phyloP scores from a whole-genome alignment of 371 early-diverging fungal genomes.

The Rhizopus delemar region DNA sequence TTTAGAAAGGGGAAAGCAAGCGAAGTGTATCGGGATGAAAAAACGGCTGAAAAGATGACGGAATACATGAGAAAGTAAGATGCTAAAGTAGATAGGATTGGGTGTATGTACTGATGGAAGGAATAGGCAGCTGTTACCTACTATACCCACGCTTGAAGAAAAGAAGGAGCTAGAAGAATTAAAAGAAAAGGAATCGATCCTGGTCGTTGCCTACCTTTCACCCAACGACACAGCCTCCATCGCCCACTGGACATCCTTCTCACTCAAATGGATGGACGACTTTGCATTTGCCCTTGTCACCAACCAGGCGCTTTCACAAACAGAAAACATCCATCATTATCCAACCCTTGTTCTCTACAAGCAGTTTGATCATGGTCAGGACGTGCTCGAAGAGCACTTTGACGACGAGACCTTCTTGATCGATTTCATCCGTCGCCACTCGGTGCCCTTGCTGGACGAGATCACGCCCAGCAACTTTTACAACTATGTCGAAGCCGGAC shows the following conservation, averaged over 20 bases:
- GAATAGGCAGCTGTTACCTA: conserved; percentile 63
- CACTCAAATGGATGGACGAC: conserved; percentile 70
- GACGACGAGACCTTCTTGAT: conserved; percentile 21
- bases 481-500: conserved; percentile 71
- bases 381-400: conserved; percentile 65
- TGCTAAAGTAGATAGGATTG: neutral
- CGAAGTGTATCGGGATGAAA: conserved; percentile 66
- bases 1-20: conserved; percentile 22
- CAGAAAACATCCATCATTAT: conserved; percentile 52
- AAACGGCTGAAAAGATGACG: conserved; percentile 74
- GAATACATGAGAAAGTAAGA: conserved; percentile 79
- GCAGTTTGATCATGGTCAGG: conserved; percentile 39
- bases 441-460: conserved; percentile 80
- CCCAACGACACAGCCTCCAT: conserved; percentile 56
- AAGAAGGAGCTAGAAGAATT: conserved; percentile 58
- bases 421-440: conserved; percentile 59
- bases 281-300: conserved; percentile 73
- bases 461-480: conserved; percentile 78
- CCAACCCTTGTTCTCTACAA: conserved; percentile 64
- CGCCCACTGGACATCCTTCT: conserved; percentile 55
- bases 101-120: neutral
- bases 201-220: conserved; percentile 77
- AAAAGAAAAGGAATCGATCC: conserved; percentile 74
- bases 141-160: conserved; percentile 43
- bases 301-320: conserved; percentile 37